Evolutionary conservation across 768 basidiomycete species (phyloP).

Genomic region (Imleria badia): DNA sequence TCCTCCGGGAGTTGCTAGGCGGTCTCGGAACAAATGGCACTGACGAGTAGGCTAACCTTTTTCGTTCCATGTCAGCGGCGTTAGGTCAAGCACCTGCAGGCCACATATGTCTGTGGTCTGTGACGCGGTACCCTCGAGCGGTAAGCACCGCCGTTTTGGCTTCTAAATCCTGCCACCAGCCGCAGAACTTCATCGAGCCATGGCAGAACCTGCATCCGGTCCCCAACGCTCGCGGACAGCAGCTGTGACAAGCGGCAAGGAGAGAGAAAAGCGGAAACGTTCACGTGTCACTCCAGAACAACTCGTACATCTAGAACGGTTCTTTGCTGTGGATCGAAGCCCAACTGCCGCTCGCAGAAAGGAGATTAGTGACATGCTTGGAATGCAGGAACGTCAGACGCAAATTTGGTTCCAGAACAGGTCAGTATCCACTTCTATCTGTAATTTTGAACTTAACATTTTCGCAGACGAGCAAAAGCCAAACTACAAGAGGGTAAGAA

Average conservation of each 20-base stretch:
- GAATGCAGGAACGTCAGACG: conserved; percentile 85
- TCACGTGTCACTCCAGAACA: conserved; percentile 80
- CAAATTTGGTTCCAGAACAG: conserved; percentile 92
- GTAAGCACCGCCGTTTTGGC: conserved; percentile 28
- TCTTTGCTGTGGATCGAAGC: conserved; percentile 67
- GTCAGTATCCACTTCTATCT: conserved; percentile 24
- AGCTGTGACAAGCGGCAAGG: conserved; percentile 28
- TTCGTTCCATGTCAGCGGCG: conserved; percentile 32
- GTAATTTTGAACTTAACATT: background rate
- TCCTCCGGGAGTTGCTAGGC: conserved; percentile 34
- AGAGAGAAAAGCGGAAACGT: conserved; percentile 66
- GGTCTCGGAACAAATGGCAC: conserved; percentile 24
- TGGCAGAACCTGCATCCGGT: conserved; percentile 35
- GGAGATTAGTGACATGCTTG: conserved; percentile 71
- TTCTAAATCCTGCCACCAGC: conserved; percentile 29
- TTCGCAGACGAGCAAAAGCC: conserved; percentile 73
- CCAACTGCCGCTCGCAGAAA: conserved; percentile 69
- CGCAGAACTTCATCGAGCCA: conserved; percentile 18
- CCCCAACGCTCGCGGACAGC: conserved; percentile 37
- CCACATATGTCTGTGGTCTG: conserved; percentile 29
- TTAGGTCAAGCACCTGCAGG: conserved; percentile 18
- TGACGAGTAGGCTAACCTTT: conserved; percentile 19
- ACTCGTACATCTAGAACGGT: conserved; percentile 69
- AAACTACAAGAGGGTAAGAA: conserved; percentile 67
- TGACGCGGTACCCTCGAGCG: conserved; percentile 18